Base-by-base conservation (phyloP, 345 rosid species). In the Kandelia obovata region DNA sequence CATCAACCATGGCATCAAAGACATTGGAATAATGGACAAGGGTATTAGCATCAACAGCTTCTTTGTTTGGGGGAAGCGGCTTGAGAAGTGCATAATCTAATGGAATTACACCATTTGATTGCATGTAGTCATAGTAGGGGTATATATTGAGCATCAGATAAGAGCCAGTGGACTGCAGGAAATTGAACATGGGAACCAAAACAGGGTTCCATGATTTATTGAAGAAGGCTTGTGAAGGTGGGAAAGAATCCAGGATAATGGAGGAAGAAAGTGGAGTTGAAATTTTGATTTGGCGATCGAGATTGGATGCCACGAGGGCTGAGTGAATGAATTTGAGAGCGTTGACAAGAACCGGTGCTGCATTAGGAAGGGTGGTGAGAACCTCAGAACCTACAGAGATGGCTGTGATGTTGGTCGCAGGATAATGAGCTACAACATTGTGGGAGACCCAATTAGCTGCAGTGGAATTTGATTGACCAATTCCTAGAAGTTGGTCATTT, bases 201-300 rank as follows among this genome's bases (percentile, higher is more conserved):
- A 89, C 91, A 1, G 96, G 87, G 65, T 92, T 88, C 96, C 85
- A 90, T 3, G 97, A 74, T 30, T 87, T 87, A 79, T 96, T 96
- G 72, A 96, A 96, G 87, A 96, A 96, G 31, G 99, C 99, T 75
- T 96, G 98, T 19, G 99, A 96, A 60, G 99, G 99, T 27, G 99
- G 99, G 82, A 96, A 96, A 8, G 99, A 90, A 71, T 96, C 97
- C 19, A 96, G 89, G 72, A 96, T 92, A 25, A 92, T 87, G 31
- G 91, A 80, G 2, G 99, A 92, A 13, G 99, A 79, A 46, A 87
- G 92, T 0, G 99, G 91, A 4, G 94, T 90, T 0, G 99, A 92
- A 70, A 96, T 97, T 83, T 92, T 96, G 69, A 96, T 85, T 79
- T 80, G 91, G 58, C 86, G 72, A 72, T 96, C 96, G 0, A 96